Evolutionary conservation across 2,329 filamentous ascomycete species (phyloP).

Genomic region (Thielaviopsis musarum): DNA sequence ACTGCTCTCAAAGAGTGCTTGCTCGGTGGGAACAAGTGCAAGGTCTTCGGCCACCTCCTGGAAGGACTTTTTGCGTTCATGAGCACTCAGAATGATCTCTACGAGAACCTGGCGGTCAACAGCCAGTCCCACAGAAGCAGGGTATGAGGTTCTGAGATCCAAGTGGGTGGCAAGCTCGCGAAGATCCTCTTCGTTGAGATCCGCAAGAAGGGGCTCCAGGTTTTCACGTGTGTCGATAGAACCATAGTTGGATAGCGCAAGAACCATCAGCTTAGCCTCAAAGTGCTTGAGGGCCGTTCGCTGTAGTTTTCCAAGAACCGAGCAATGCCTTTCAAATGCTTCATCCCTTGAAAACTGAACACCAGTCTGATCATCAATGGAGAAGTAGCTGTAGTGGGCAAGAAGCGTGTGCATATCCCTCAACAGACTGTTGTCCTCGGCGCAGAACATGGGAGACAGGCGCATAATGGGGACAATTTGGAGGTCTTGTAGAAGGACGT

Average conservation of each 20-base stretch:
- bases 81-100: slow-evolving; percentile 57
- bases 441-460: slow-evolving; percentile 61
- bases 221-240: slow-evolving; percentile 70
- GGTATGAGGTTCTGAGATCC: slow-evolving; percentile 69
- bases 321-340: slow-evolving; percentile 66
- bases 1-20: slow-evolving; percentile 59
- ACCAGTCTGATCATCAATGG: slow-evolving; percentile 81
- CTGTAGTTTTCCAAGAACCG: slow-evolving; percentile 62
- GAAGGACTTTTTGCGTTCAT: slow-evolving; percentile 67
- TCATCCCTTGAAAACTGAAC: slow-evolving; percentile 54
- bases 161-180: slow-evolving; percentile 50
- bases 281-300: slow-evolving; percentile 64
- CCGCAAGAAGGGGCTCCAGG: slow-evolving; percentile 55
- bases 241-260: slow-evolving; percentile 84
- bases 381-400: slow-evolving; percentile 72
- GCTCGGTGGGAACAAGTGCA: slow-evolving; percentile 69
- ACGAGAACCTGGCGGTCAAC: slow-evolving; percentile 47
- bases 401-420: slow-evolving; percentile 69
- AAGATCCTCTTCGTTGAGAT: slow-evolving; percentile 60
- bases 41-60: slow-evolving; percentile 59
- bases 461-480: slow-evolving; percentile 64
- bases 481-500: slow-evolving; percentile 70
- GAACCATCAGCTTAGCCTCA: slow-evolving; percentile 75
- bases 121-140: slow-evolving; percentile 46
- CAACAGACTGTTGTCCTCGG: slow-evolving; percentile 58